Evolutionary conservation across 305 asterid genomes (phyloP).

Genomic region (Andrographis paniculata): DNA sequence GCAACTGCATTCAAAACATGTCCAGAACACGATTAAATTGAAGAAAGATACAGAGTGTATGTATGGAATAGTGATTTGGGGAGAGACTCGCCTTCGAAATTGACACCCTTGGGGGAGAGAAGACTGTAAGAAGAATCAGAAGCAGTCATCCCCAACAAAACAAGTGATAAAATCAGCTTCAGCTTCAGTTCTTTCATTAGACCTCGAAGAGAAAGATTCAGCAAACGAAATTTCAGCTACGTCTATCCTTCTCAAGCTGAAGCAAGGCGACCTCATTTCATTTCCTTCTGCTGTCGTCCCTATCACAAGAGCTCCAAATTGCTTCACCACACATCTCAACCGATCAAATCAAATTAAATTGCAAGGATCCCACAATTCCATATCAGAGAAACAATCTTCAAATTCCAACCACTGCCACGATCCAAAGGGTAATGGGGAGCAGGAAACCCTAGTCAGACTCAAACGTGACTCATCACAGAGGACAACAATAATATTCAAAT

Average conservation of each 20-base stretch:
- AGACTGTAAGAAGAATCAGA: constrained; percentile 43
- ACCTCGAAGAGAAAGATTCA: too few relatives aligned
- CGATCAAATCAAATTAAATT: too few relatives aligned
- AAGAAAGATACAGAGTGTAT: not conserved
- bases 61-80: constrained; percentile 3
- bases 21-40: constrained; percentile 6
- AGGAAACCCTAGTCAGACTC: constrained; percentile 11
- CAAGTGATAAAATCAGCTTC: constrained; percentile 29
- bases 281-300: too few relatives aligned
- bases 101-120: constrained; percentile 95
- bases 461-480: constrained; percentile 2
- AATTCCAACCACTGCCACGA: too few relatives aligned
- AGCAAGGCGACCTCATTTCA: too few relatives aligned
- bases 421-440: constrained; percentile 6
- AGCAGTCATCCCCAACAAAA: constrained; percentile 24
- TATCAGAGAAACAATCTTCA: too few relatives aligned
- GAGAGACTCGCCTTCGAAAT: constrained; percentile 63
- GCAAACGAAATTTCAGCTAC: too few relatives aligned
- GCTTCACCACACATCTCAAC: too few relatives aligned
- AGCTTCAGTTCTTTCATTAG: constrained; percentile 40
- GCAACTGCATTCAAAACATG: constrained; percentile 47
- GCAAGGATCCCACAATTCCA: too few relatives aligned
- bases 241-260: too few relatives aligned
- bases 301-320: too few relatives aligned
- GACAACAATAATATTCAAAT: constrained; percentile 6